phyloP scores from a whole-genome alignment of 2,329 filamentous ascomycete genomes.

The Colletotrichum lini region DNA sequence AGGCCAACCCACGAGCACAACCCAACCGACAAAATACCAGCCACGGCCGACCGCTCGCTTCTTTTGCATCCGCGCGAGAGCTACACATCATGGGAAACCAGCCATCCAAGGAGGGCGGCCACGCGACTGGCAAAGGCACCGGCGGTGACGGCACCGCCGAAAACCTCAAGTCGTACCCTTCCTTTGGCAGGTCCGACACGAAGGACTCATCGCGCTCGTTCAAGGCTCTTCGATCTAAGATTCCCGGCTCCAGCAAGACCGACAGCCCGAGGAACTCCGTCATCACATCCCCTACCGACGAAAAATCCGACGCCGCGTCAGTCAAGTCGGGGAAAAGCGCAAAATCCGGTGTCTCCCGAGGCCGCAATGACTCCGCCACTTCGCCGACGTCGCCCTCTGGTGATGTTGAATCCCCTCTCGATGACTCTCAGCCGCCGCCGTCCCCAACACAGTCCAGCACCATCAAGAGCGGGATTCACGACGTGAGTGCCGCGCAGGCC shows the following conservation, averaged over 20 bases:
- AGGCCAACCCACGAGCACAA: constrained; percentile 35
- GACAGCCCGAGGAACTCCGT: constrained; percentile 88
- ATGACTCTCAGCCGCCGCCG: constrained; percentile 77
- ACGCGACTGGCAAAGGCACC: constrained; percentile 63
- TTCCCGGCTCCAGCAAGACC: constrained; percentile 78
- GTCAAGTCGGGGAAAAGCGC: constrained; percentile 78
- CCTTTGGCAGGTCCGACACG: constrained; percentile 92
- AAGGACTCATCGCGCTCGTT: constrained; percentile 93
- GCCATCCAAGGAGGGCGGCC: constrained; percentile 73
- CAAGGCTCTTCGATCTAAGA: constrained; percentile 89
- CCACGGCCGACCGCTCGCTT: constrained; percentile 19
- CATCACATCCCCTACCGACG: constrained; percentile 76
- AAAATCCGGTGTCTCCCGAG: constrained; percentile 63
- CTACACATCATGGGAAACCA: constrained; percentile 79
- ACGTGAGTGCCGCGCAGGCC: constrained; percentile 84
- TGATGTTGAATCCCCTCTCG: constrained; percentile 60
- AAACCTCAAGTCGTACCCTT: constrained; percentile 87
- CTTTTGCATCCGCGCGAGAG: constrained; percentile 19
- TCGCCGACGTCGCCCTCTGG: constrained; percentile 56
- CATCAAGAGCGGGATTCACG: constrained; percentile 76
- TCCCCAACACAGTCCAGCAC: constrained; percentile 87
- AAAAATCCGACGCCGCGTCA: constrained; percentile 83
- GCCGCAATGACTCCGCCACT: constrained; percentile 61
- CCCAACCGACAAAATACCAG: constrained; percentile 31
- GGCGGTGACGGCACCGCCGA: constrained; percentile 61